Base-by-base conservation (phyloP, 2,329 filamentous ascomycete species). In the Lasiodiplodia theobromae region DNA sequence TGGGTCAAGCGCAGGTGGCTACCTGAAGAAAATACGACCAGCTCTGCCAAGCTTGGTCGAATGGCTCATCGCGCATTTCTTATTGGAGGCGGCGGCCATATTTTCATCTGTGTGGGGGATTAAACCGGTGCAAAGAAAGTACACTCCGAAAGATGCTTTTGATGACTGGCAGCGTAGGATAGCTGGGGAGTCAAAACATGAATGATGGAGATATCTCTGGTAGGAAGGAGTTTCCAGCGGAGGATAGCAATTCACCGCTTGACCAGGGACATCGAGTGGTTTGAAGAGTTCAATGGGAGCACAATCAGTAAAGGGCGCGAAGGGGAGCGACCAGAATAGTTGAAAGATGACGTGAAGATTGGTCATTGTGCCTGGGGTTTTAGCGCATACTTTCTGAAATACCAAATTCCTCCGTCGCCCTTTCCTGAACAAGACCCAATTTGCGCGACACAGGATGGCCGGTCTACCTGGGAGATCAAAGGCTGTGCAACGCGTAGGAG, bases 401-500 rank as follows among this genome's bases (percentile, higher is more conserved):
- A 34, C 31, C 31, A 34, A 34, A 34, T 34, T 34, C 31, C 31
- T 34, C 34, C 54, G 11, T 16, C 12, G 11, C 8, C 57, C 31
- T 56, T 31, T 47, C 57, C 38, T 6, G 1, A 28, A 47, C 57
- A 18, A 47, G 37, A 28, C 23, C 1, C 57, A 60, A 47, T 31
- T 25, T 49, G 40, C 54, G 40, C 47, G 18, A 37, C 28, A 70
- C 44, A 21, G 2, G 18, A 47, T 72, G 71, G 71, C 72, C 21
- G 71, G 71, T 12, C 57, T 76, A 21, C 69, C 74, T 16, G 76
- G 77, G 12, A 71, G 76, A 51, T 78, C 8, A 78, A 78, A 63
- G 77, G 74, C 3, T 78, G 77, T 66, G 69, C 73, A 16, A 77
- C 74, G 0, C 78, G 77, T 58, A 67, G 76, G 31, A 73, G 70